These are phyloP conservation scores for Mycena pura DNA, from an alignment of 768 basidiomycete species.

Conservation along the genomic window DNA sequence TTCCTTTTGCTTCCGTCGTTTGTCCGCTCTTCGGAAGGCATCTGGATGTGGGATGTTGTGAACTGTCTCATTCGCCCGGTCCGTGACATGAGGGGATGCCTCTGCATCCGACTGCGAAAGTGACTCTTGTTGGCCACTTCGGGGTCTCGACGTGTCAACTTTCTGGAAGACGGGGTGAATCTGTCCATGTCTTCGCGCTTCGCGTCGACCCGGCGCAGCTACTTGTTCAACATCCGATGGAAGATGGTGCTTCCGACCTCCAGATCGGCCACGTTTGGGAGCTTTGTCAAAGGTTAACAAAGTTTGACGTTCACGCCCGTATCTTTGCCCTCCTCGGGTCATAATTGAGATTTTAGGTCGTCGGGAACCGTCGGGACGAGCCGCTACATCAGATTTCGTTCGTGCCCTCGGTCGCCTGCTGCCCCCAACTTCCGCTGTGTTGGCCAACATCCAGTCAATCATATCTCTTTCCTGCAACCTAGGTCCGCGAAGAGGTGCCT, in stretches of 20 bases:
- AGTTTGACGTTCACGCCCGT: slow-evolving; percentile 46
- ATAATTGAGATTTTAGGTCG: slow-evolving; percentile 43
- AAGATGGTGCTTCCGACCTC: slow-evolving; percentile 26
- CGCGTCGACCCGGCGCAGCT: neutral
- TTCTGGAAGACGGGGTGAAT: neutral
- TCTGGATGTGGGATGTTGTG: slow-evolving; percentile 17
- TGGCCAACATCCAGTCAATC: slow-evolving; percentile 74
- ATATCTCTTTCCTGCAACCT: slow-evolving; percentile 53
- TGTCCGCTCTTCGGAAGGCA: slow-evolving; percentile 32
- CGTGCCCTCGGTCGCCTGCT: slow-evolving; percentile 25
- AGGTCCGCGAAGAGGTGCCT: slow-evolving; percentile 26
- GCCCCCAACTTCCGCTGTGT: slow-evolving; percentile 42
- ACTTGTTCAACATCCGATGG: no score
- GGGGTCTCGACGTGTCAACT: neutral
- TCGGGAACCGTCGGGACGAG: slow-evolving; percentile 20
- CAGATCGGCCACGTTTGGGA: slow-evolving; percentile 24
- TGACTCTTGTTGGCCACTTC: no score
- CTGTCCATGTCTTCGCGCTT: neutral
- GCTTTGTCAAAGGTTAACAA: slow-evolving; percentile 31
- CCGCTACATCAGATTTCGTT: slow-evolving; percentile 7
- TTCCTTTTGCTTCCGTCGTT: slow-evolving; percentile 38
- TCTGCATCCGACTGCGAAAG: no score
- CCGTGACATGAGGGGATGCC: neutral
- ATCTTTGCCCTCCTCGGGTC: slow-evolving; percentile 41
- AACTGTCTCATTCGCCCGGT: slow-evolving; percentile 7